Conservation (phyloP, 257 asterid species). For the Linderniella brevidens region DNA sequence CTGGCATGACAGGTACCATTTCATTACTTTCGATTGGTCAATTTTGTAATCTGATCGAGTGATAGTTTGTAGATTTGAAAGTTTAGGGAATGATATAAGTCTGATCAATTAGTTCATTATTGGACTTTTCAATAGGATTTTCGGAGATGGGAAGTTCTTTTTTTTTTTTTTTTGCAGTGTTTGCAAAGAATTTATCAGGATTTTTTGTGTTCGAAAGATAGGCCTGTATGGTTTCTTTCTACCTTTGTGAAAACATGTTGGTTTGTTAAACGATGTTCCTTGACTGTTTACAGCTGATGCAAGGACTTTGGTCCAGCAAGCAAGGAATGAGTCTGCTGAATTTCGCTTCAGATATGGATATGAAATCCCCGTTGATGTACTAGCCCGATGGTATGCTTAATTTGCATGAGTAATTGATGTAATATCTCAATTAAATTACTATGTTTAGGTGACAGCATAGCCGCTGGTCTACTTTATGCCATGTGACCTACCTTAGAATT, state of each 20-base stretch:
- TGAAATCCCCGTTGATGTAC: slow-evolving; percentile 85
- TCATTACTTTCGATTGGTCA: not conserved
- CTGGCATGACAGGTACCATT: slow-evolving; percentile 76
- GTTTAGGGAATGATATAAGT: too few relatives aligned
- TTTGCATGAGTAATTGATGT: too few relatives aligned
- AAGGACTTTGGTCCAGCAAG: slow-evolving; percentile 94
- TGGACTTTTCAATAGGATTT: not conserved
- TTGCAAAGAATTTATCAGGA: too few relatives aligned
- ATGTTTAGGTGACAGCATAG: too few relatives aligned
- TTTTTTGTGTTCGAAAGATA: too few relatives aligned
- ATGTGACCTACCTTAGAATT: too few relatives aligned
- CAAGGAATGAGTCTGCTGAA: slow-evolving; percentile 95
- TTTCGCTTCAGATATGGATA: slow-evolving; percentile 82
- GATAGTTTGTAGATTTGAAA: too few relatives aligned
- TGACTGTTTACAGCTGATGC: slow-evolving; percentile 64
- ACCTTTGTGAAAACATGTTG: slow-evolving; percentile 8
- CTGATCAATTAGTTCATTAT: not conserved
- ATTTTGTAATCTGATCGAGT: not conserved
- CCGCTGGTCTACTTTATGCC: too few relatives aligned
- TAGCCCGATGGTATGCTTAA: slow-evolving; percentile 69
- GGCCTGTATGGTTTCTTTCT: not conserved
- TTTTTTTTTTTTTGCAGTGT: too few relatives aligned
- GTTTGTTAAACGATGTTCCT: slow-evolving; percentile 3
- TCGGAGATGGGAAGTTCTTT: too few relatives aligned
- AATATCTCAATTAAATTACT: too few relatives aligned